phyloP scores from a whole-genome alignment of 768 basidiomycete species.

The Lactifluus piperatus region DNA sequence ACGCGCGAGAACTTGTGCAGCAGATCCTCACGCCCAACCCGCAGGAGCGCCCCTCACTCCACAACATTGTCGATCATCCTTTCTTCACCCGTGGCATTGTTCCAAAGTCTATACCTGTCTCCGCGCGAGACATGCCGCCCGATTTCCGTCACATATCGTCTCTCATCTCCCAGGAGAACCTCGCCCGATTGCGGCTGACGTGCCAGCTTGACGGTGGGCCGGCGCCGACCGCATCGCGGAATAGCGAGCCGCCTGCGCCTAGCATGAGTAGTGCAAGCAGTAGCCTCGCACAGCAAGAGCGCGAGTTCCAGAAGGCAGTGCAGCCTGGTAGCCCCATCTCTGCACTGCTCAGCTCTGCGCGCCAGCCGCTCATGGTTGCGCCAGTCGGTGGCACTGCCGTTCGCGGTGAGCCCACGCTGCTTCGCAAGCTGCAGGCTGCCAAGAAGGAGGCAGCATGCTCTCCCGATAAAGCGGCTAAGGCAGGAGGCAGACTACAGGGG shows the following conservation, averaged over 20 bases:
- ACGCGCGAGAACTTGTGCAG: constrained; percentile 69
- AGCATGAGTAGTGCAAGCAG: constrained; percentile 39
- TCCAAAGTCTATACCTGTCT: constrained; percentile 70
- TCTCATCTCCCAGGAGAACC: constrained; percentile 56
- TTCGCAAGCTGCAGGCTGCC: constrained; percentile 51
- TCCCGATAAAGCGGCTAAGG: constrained; percentile 37
- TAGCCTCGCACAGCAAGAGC: constrained; percentile 78
- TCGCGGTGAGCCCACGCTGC: constrained; percentile 34
- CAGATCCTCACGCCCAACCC: constrained; percentile 84
- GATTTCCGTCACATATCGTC: constrained; percentile 64
- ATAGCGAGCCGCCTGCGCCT: constrained; percentile 9
- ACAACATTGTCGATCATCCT: constrained; percentile 73
- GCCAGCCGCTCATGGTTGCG: constrained; percentile 74
- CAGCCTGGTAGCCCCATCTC: constrained; percentile 94
- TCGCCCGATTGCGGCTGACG: constrained; percentile 53
- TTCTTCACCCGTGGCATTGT: constrained; percentile 82
- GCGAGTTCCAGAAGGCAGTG: constrained; percentile 93
- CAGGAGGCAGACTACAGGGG: constrained; percentile 37
- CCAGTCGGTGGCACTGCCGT: constrained; percentile 31
- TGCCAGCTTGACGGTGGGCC: constrained; percentile 60
- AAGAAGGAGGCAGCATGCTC: constrained; percentile 39
- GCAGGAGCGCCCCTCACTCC: constrained; percentile 68
- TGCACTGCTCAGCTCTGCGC: constrained; percentile 79
- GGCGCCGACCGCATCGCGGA: constrained; percentile 25
- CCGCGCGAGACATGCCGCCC: constrained; percentile 67